These are phyloP conservation scores for Heliosperma pusillum DNA, from an alignment of 148 eudicot species.

Conservation along the genomic window DNA sequence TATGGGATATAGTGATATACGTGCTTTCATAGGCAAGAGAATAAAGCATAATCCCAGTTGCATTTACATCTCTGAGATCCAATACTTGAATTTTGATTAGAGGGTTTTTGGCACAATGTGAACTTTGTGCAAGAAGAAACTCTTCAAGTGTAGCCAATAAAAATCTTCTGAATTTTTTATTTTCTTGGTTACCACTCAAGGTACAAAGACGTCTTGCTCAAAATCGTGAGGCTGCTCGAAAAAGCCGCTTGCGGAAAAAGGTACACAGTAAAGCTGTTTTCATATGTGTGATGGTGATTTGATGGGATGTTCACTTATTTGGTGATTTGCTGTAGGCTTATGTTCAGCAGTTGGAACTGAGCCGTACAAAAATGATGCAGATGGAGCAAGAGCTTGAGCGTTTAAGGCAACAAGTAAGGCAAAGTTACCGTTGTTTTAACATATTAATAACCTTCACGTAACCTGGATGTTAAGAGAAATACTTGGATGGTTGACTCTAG, in stretches of 20 bases:
- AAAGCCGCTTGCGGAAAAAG: constrained; percentile 94
- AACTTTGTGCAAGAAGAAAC: not conserved
- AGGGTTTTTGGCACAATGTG: not conserved
- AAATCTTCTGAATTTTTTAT: not conserved
- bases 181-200: constrained; percentile 34
- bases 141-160: not conserved
- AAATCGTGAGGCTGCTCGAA: constrained; percentile 98
- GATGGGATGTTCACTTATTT: not conserved
- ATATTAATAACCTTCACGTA: not conserved
- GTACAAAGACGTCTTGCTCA: constrained; percentile 90
- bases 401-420: constrained; percentile 63
- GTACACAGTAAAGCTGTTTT: constrained; percentile 30
- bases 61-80: not conserved
- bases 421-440: not conserved
- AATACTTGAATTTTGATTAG: not conserved
- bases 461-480: not conserved
- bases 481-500: constrained; percentile 40
- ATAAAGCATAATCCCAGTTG: not conserved
- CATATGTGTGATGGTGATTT: not conserved
- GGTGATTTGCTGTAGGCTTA: constrained; percentile 53
- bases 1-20: not conserved
- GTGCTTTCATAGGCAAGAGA: not conserved
- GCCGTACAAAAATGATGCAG: constrained; percentile 72
- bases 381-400: constrained; percentile 90
- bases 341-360: constrained; percentile 86